Evolutionary conservation across 768 basidiomycete genomes (phyloP).

Genomic region (Boletus fagicola): DNA sequence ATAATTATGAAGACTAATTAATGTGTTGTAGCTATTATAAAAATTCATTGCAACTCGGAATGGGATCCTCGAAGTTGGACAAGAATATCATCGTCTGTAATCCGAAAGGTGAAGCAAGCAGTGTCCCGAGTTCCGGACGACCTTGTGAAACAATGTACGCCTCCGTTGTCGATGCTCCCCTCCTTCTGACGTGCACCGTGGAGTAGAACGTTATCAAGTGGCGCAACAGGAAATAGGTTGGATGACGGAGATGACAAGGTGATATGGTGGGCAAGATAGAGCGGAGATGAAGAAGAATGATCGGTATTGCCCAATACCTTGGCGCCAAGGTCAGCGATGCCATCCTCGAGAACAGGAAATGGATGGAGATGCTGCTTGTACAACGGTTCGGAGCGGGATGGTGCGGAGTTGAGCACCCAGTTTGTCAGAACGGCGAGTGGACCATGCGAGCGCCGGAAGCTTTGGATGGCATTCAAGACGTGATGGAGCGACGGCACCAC

Average conservation of each 20-base stretch:
- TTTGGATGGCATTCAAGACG: constrained; percentile 47
- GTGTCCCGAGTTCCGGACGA: constrained; percentile 23
- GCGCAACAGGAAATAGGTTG: constrained; percentile 9
- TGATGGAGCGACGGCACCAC: constrained; percentile 40
- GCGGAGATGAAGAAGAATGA: constrained; percentile 22
- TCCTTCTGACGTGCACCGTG: constrained; percentile 22
- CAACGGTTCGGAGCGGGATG: constrained; percentile 25
- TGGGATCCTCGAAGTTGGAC: background rate
- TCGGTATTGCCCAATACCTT: constrained; percentile 9
- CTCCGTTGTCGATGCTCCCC: constrained; percentile 15
- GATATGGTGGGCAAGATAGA: constrained; percentile 41
- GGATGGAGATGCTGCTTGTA: constrained; percentile 56
- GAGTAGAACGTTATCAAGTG: constrained; percentile 14
- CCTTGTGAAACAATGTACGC: constrained; percentile 30
- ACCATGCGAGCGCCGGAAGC: constrained; percentile 46
- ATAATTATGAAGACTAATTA: constrained; percentile 2
- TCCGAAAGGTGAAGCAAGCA: constrained; percentile 24
- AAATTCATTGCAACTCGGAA: background rate
- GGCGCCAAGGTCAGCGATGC: constrained; percentile 15
- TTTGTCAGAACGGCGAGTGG: constrained; percentile 58
- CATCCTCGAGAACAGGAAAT: constrained; percentile 35
- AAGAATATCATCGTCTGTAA: constrained; percentile 22
- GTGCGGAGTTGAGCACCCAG: constrained; percentile 48
- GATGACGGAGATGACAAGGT: constrained; percentile 32
- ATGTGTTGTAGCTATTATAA: constrained; percentile 4